A percentile compares a stretch with the other conserved stretches of the same genome.
Conservation (phyloP, 768 basidiomycete genomes). For the Glaciozyma martinii region DNA sequence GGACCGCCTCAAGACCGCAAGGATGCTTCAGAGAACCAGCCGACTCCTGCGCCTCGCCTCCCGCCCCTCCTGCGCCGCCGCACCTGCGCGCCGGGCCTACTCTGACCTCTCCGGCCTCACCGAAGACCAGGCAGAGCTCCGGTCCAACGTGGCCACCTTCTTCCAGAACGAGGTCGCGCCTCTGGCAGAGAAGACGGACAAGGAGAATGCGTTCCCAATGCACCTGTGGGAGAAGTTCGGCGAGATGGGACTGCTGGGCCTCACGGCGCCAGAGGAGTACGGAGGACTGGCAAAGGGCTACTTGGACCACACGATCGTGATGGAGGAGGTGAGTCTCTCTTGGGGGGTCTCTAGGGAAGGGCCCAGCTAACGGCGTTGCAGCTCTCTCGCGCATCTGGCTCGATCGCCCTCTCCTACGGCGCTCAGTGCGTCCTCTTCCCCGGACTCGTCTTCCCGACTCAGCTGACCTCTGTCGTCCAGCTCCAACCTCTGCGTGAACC, state of each 20-base stretch:
- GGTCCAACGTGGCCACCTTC: slow-evolving; percentile 67
- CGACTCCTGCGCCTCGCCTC: too few relatives aligned
- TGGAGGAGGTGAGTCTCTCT: slow-evolving; percentile 54
- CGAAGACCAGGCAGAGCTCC: slow-evolving; percentile 76
- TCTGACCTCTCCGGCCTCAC: slow-evolving; percentile 62
- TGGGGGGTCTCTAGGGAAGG: not conserved
- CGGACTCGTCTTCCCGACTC: not conserved
- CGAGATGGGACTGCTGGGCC: slow-evolving; percentile 69
- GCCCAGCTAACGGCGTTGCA: slow-evolving; percentile 33
- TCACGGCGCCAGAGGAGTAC: slow-evolving; percentile 67
- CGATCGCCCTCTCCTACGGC: slow-evolving; percentile 83
- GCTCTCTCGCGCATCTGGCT: slow-evolving; percentile 78
- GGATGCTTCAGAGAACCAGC: too few relatives aligned
- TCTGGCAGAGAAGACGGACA: slow-evolving; percentile 75
- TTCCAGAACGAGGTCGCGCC: slow-evolving; percentile 77
- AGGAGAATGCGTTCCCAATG: slow-evolving; percentile 66
- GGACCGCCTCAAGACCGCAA: too few relatives aligned
- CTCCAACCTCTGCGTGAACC: slow-evolving; percentile 73
- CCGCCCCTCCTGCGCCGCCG: not conserved
- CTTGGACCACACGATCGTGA: slow-evolving; percentile 54
- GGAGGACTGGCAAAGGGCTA: slow-evolving; percentile 78
- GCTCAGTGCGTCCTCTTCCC: slow-evolving; percentile 48
- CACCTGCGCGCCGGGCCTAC: not conserved
- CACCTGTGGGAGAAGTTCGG: slow-evolving; percentile 84
- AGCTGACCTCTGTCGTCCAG: not conserved